Conservation (phyloP, 2,329 filamentous ascomycete genomes). For the Ascochyta rabiei region DNA sequence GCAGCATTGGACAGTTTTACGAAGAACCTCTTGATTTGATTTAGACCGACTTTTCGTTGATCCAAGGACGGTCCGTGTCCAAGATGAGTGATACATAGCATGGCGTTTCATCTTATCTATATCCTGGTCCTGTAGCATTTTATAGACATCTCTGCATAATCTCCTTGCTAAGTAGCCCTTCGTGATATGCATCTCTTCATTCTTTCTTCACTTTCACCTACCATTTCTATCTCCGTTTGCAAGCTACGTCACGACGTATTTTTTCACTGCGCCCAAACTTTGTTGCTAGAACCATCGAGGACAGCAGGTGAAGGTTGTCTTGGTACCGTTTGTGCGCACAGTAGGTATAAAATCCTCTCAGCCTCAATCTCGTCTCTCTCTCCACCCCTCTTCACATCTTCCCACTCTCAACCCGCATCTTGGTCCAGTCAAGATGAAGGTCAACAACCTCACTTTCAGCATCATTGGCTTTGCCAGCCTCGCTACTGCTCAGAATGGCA, state of each 20-base stretch:
- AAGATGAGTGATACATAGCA: not conserved
- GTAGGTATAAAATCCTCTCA: not conserved
- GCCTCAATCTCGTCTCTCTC: not conserved
- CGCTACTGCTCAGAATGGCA: conserved; percentile 2
- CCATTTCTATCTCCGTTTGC: not conserved
- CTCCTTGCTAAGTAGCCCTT: not conserved
- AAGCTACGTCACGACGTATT: not conserved
- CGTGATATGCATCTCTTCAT: no score
- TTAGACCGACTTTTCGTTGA: not conserved
- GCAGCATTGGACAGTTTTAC: conserved; percentile 33
- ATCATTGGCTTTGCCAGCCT: not conserved
- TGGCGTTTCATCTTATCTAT: not conserved
- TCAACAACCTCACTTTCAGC: not conserved
- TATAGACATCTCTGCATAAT: not conserved
- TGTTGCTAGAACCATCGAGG: not conserved
- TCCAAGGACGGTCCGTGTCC: not conserved
- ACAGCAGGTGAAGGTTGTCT: not conserved
- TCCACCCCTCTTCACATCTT: not conserved
- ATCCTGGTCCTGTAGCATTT: not conserved
- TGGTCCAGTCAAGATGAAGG: conserved; percentile 6
- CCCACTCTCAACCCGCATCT: not conserved
- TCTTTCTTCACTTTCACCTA: not conserved
- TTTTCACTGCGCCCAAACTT: not conserved
- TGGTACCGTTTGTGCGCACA: not conserved
- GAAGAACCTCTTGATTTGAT: conserved; percentile 24